Conservation (phyloP, 2,329 filamentous ascomycete genomes). For the Thelonectria blattea region DNA sequence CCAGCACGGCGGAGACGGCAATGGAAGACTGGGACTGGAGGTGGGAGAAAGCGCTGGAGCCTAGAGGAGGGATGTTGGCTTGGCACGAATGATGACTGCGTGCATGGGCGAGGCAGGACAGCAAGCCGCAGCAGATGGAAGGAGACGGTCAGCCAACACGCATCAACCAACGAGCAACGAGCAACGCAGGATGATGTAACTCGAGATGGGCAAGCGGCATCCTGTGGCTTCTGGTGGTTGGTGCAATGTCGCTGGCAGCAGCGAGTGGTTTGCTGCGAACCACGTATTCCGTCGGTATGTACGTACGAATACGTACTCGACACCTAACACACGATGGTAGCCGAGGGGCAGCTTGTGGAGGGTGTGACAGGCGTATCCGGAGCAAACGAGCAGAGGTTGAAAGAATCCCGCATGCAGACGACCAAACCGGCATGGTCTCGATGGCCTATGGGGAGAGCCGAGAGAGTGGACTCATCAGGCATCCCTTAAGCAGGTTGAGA, state of each 20-base stretch:
- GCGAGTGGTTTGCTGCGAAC: neutral
- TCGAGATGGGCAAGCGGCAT: neutral
- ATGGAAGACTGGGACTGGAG: neutral
- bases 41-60: slow-evolving; percentile 11
- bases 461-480: neutral
- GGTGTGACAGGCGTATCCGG: neutral
- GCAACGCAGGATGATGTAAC: slow-evolving; percentile 19
- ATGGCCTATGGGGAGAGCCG: neutral
- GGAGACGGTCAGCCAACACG: slow-evolving; percentile 1
- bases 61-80: slow-evolving; percentile 2
- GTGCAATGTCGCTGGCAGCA: neutral
- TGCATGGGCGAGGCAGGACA: slow-evolving; percentile 10
- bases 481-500: neutral
- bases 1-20: slow-evolving; percentile 38
- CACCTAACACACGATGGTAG: neutral
- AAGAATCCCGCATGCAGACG: neutral
- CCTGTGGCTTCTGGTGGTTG: slow-evolving; percentile 14
- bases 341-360: neutral
- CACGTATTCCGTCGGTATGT: no score
- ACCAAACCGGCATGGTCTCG: neutral
- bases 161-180: neutral
- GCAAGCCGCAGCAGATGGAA: slow-evolving; percentile 1
- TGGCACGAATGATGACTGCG: slow-evolving; percentile 7
- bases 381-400: neutral
- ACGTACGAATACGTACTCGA: neutral